Evolutionary conservation across 805 yeast genomes (phyloP), one percentile per base, ranked within the genome.

Genomic region (Candida pseudoglaebosa): DNA sequence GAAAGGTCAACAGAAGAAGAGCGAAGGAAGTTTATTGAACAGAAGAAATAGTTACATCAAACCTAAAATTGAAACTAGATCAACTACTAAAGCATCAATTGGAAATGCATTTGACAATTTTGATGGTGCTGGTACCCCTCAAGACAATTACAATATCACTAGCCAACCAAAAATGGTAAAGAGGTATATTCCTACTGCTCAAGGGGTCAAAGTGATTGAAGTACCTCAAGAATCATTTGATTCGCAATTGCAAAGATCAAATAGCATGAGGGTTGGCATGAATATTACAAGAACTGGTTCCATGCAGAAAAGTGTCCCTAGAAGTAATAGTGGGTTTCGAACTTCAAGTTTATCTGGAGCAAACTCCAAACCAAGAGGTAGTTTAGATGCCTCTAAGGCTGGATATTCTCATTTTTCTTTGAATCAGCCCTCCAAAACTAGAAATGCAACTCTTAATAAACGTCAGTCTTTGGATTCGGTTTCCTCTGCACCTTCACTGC

Each of bases 131-230:
- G 28, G 32, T 4, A 20, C 30, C 4, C 31, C 28, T 4, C 12
- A 8, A 10, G 21, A 15, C 8, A 28, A 31, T 31, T 18, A 37
- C 22, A 15, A 32, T 9, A 16, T 16, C 6, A 19, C 26, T 12
- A 24, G 30, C 14, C 39, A 43, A 15, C 45, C 44, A 5, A 33
- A 16, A 39, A 81, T 75, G 62, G 73, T 82, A 7, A 82, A 80
- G 47, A 81, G 77, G 45, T 84, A 83, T 61, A 71, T 84, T 33
- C 91, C 93, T 2, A 81, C 88, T 2, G 80, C 85, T 3, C 71
- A 77, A 48, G 93, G 93, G 10, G 67, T 84, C 39, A 74, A 80
- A 36, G 70, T 82, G 7, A 66, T 84, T 4, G 90, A 84, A 48
- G 89, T 84, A 3, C 85, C 88, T 0, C 71, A 64, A 40, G 72